Percentiles rank a stretch among this genome's conserved stretches.
These are phyloP conservation scores for Zoysia japonica DNA, from an alignment of 176 grass and related monocot species.

Conservation along the genomic window DNA sequence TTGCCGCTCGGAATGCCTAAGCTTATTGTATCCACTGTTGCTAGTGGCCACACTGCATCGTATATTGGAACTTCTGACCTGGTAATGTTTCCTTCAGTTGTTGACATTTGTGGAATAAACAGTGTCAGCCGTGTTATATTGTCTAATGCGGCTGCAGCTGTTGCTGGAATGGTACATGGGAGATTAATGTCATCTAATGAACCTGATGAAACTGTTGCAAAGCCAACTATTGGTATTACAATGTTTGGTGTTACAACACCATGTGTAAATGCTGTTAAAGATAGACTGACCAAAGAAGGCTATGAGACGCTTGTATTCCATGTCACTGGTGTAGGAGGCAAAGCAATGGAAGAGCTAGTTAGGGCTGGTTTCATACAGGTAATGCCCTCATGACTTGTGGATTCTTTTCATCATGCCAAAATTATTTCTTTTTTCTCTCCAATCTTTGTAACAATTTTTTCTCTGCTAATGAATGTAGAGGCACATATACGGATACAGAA, in stretches of 20 bases:
- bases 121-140: slow-evolving; percentile 74
- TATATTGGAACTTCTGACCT: slow-evolving; percentile 88
- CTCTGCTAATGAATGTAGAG: slow-evolving; percentile 1
- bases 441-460: not conserved
- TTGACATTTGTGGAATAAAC: slow-evolving; percentile 90
- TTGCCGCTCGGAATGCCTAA: slow-evolving; percentile 90
- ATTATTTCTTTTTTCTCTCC: not conserved
- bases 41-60: slow-evolving; percentile 76
- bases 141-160: slow-evolving; percentile 78
- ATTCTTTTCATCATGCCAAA: not conserved
- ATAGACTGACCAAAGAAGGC: slow-evolving; percentile 73
- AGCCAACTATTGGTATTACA: slow-evolving; percentile 76
- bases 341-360: slow-evolving; percentile 96
- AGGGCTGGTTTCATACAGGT: slow-evolving; percentile 86
- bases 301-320: slow-evolving; percentile 95
- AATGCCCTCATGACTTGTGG: slow-evolving; percentile 12
- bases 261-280: slow-evolving; percentile 76
- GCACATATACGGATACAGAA: slow-evolving; percentile 11
- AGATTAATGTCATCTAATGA: slow-evolving; percentile 52
- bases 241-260: slow-evolving; percentile 96
- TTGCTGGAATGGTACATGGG: slow-evolving; percentile 71
- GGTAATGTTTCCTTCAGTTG: slow-evolving; percentile 80
- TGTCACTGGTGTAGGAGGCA: slow-evolving; percentile 91
- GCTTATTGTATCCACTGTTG: slow-evolving; percentile 82
- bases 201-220: slow-evolving; percentile 50